phyloP scores from a whole-genome alignment of 2,329 filamentous ascomycete species.

The Exophiala mesophila region DNA sequence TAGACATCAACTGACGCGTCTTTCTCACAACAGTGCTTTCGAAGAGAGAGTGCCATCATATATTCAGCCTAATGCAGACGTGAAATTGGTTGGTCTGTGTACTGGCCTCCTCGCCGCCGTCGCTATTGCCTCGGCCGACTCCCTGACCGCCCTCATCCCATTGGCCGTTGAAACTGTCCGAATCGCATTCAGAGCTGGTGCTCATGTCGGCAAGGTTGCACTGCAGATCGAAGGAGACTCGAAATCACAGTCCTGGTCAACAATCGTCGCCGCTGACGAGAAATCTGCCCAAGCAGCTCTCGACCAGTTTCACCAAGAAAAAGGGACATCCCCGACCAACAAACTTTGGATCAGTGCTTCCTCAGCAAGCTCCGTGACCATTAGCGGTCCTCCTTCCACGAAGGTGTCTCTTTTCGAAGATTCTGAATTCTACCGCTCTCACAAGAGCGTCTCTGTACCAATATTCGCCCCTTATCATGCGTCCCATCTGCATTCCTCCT shows the following conservation, averaged over 20 bases:
- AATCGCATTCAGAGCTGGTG: slow-evolving; percentile 41
- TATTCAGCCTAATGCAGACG: slow-evolving; percentile 33
- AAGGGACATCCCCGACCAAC: slow-evolving; percentile 46
- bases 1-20: slow-evolving; percentile 20
- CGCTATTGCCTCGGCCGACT: slow-evolving; percentile 37
- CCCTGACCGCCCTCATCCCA: slow-evolving; percentile 39
- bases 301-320: slow-evolving; percentile 30
- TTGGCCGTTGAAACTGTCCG: slow-evolving; percentile 40
- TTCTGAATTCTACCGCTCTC: slow-evolving; percentile 43
- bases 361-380: slow-evolving; percentile 54
- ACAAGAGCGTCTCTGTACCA: slow-evolving; percentile 49
- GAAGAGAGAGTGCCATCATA: slow-evolving; percentile 39
- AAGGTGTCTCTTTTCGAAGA: slow-evolving; percentile 49
- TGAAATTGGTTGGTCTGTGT: slow-evolving; percentile 39
- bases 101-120: slow-evolving; percentile 40
- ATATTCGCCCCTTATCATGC: slow-evolving; percentile 58
- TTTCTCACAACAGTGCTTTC: slow-evolving; percentile 36
- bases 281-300: slow-evolving; percentile 26
- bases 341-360: slow-evolving; percentile 57
- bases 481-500: slow-evolving; percentile 48
- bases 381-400: slow-evolving; percentile 54
- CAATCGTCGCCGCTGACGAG: slow-evolving; percentile 35
- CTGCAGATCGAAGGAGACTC: slow-evolving; percentile 33
- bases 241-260: slow-evolving; percentile 37
- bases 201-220: slow-evolving; percentile 36